Conservation (phyloP, 73 alveolate genomes). For the Stentor coeruleus region DNA sequence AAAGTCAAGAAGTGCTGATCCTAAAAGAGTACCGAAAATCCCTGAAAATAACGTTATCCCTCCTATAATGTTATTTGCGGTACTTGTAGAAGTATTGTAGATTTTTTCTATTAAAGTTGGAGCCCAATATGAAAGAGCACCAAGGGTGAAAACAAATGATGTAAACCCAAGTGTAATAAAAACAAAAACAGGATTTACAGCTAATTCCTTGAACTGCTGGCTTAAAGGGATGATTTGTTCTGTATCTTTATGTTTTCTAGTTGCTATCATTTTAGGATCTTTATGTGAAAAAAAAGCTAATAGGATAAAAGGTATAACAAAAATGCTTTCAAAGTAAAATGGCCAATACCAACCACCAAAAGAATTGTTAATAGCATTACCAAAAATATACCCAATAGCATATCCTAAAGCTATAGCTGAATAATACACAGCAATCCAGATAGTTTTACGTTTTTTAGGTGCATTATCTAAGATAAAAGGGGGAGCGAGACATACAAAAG, state of each 20-base stretch:
- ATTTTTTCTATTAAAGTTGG: neutral
- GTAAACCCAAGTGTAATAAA: neutral
- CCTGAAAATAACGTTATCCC: neutral
- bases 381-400: slow-evolving; percentile 8
- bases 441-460: neutral
- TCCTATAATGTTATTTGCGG: neutral
- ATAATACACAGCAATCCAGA: slow-evolving; percentile 6
- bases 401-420: slow-evolving; percentile 1
- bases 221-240: neutral
- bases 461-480: slow-evolving; percentile 15
- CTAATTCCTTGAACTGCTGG: neutral
- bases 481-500: slow-evolving; percentile 22
- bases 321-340: neutral
- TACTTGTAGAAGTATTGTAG: neutral
- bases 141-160: neutral
- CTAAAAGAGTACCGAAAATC: neutral
- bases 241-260: neutral
- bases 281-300: neutral
- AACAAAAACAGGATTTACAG: neutral
- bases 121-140: slow-evolving; percentile 6
- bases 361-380: neutral
- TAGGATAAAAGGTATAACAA: neutral
- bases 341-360: slow-evolving; percentile 8
- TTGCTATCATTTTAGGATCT: slow-evolving; percentile 13
- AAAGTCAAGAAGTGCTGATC: neutral